Evolutionary conservation across 2,329 filamentous ascomycete genomes (phyloP).

Genomic region (Rhinocladiella mackenziei): DNA sequence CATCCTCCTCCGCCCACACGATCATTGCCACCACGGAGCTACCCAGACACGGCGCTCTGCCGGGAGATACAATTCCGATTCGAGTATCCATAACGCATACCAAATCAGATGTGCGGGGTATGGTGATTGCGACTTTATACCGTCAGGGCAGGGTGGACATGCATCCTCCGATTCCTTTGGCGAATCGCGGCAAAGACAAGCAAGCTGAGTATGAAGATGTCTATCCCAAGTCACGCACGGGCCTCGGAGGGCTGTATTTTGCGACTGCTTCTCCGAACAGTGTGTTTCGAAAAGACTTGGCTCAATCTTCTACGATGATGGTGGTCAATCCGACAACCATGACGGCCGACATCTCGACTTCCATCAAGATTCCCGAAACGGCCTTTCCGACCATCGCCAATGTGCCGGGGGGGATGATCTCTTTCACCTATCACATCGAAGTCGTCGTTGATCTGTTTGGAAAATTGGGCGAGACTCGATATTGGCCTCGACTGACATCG

Average conservation of each 20-base stretch:
- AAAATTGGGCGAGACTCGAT: constrained; percentile 71
- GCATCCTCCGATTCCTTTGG: constrained; percentile 58
- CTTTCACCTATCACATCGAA: constrained; percentile 90
- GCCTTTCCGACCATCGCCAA: constrained; percentile 86
- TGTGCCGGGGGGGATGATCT: constrained; percentile 90
- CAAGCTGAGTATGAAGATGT: constrained; percentile 74
- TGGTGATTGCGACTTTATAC: constrained; percentile 88
- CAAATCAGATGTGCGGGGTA: constrained; percentile 76
- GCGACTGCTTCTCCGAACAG: constrained; percentile 82
- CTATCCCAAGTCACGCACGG: constrained; percentile 81
- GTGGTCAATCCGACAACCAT: constrained; percentile 79
- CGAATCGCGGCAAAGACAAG: constrained; percentile 57
- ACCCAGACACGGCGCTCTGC: constrained; percentile 74
- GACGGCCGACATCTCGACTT: constrained; percentile 73
- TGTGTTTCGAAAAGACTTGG: constrained; percentile 91
- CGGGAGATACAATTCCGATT: constrained; percentile 77
- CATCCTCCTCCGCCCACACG: constrained; percentile 63
- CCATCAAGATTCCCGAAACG: constrained; percentile 82
- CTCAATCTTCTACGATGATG: constrained; percentile 81
- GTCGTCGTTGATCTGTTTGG: constrained; percentile 90
- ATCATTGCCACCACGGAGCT: constrained; percentile 85
- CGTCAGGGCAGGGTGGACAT: constrained; percentile 88
- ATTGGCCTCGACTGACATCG: constrained; percentile 52
- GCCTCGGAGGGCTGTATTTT: constrained; percentile 78
- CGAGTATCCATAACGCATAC: constrained; percentile 81